phyloP scores from a whole-genome alignment of 2,329 filamentous ascomycete species.

The Hyphodiscus sp. region DNA sequence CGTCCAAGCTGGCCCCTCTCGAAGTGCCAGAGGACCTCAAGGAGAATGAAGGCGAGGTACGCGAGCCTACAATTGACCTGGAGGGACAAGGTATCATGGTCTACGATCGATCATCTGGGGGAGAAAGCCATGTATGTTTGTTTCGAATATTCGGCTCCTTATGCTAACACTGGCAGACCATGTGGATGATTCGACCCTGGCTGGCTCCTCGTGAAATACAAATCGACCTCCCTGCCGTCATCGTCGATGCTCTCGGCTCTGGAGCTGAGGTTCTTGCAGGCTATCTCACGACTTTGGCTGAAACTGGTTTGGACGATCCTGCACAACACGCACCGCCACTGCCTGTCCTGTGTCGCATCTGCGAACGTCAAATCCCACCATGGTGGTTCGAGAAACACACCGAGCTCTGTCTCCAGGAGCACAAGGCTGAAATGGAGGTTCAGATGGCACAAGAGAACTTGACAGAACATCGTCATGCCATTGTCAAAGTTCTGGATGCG shows the following conservation, averaged over 20 bases:
- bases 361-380: conserved; percentile 90
- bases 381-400: conserved; percentile 99
- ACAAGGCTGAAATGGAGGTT: conserved; percentile 95
- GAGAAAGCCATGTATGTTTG: conserved; percentile 77
- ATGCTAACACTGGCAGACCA: conserved; percentile 56
- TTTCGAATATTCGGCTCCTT: not conserved
- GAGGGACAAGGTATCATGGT: conserved; percentile 99
- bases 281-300: conserved; percentile 84
- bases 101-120: conserved; percentile 80
- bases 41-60: conserved; percentile 13
- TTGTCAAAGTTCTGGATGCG: conserved; percentile 91
- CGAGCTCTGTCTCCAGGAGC: conserved; percentile 90
- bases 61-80: conserved; percentile 58
- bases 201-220: conserved; percentile 85
- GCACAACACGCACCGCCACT: conserved; percentile 71
- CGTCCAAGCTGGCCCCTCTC: conserved; percentile 55
- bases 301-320: conserved; percentile 70
- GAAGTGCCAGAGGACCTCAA: conserved; percentile 24
- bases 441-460: conserved; percentile 91
- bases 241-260: conserved; percentile 89
- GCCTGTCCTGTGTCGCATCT: conserved; percentile 90
- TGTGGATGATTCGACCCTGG: conserved; percentile 99
- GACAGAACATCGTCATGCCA: conserved; percentile 85
- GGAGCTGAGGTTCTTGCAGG: conserved; percentile 92
- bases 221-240: conserved; percentile 81